phyloP scores from a whole-genome alignment of 495 filamentous ascomycete species.

The Aspergillus olivimuriae region DNA sequence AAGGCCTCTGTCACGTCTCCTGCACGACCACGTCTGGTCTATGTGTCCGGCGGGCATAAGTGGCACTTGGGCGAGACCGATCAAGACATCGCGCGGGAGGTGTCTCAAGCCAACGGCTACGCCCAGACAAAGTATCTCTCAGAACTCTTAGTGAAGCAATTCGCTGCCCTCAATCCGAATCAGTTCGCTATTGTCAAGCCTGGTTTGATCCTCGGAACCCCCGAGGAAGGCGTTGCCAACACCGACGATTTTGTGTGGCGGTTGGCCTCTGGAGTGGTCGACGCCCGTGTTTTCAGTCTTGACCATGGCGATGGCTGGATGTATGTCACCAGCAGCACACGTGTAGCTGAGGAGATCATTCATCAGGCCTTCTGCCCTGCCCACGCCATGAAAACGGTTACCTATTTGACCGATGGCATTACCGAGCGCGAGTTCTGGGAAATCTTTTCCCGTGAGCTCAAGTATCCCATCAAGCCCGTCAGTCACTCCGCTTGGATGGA shows the following conservation, averaged over 20 bases:
- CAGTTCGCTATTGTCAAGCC: conserved; percentile 25
- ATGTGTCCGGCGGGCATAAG: conserved; percentile 21
- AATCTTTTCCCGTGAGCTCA: conserved; percentile 13
- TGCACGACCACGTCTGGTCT: conserved; percentile 12
- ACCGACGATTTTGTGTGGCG: conserved; percentile 32
- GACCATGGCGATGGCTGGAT: conserved; percentile 17
- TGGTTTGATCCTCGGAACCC: conserved; percentile 25
- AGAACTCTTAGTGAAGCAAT: conserved; percentile 21
- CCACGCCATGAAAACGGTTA: conserved; percentile 5
- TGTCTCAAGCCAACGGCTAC: conserved; percentile 21
- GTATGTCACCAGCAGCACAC: conserved; percentile 17
- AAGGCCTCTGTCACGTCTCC: conserved; percentile 5
- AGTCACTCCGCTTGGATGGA: conserved; percentile 12
- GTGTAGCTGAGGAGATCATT: conserved; percentile 16
- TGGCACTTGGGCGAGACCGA: conserved; percentile 6
- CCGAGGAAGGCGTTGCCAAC: conserved; percentile 20
- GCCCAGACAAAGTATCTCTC: conserved; percentile 28
- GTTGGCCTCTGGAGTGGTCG: conserved; percentile 18
- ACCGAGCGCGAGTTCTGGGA: conserved; percentile 18
- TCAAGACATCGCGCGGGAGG: conserved; percentile 9
- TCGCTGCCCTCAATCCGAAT: conserved; percentile 6
- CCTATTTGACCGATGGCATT: conserved; percentile 19
- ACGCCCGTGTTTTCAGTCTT: conserved; percentile 16
- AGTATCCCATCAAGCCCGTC: conserved; percentile 12
- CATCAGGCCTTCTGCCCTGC: conserved; percentile 9